Evolutionary conservation across 2,329 filamentous ascomycete species (phyloP).

Genomic region (Exophiala oligosperma): DNA sequence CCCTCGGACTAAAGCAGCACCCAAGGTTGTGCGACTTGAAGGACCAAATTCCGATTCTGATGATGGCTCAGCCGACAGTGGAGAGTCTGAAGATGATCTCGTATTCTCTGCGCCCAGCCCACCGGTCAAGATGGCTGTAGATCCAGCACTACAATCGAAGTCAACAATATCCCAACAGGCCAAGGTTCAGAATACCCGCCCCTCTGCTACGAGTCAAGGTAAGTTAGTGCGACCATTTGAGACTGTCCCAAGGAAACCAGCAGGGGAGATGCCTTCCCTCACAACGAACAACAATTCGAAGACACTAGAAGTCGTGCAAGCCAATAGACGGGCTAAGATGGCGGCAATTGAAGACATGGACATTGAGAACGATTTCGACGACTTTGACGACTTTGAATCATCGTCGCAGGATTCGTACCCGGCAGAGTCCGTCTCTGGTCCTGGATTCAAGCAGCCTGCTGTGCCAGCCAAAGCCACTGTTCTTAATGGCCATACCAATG

Average conservation of each 20-base stretch:
- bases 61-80: slow-evolving; percentile 7
- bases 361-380: slow-evolving; percentile 30
- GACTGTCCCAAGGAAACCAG: slow-evolving; percentile 1
- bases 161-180: not conserved
- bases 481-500: not conserved
- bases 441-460: not conserved
- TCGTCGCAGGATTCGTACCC: slow-evolving; percentile 21
- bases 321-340: slow-evolving; percentile 37
- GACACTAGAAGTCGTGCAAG: slow-evolving; percentile 28
- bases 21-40: slow-evolving; percentile 11
- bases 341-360: slow-evolving; percentile 34
- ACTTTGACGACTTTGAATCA: slow-evolving; percentile 19
- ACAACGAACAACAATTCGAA: slow-evolving; percentile 1
- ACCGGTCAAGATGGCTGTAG: slow-evolving; percentile 3
- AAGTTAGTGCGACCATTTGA: slow-evolving; percentile 1
- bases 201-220: not conserved
- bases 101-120: slow-evolving; percentile 8
- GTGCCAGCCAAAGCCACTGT: not conserved
- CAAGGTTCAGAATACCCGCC: not conserved
- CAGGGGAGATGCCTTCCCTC: slow-evolving; percentile 1
- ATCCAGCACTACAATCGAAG: not conserved
- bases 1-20: not conserved
- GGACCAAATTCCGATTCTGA: slow-evolving; percentile 13
- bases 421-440: slow-evolving; percentile 5
- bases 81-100: not conserved